Conservation (phyloP, 1,284 basidiomycete species). For the Ganoderma meredithae region DNA sequence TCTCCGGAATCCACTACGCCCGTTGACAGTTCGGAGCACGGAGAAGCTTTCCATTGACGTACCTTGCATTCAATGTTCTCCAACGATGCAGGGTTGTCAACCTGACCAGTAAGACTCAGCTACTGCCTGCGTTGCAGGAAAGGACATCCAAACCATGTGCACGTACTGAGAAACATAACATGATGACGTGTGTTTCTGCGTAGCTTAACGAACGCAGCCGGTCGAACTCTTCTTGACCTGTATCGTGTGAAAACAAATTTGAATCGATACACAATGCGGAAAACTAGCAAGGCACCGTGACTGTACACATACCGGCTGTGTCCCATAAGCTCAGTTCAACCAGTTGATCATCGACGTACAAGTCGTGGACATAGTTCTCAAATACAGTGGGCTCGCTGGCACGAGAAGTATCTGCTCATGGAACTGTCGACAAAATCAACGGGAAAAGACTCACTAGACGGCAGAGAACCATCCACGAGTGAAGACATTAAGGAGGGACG, state of each 20-base stretch:
- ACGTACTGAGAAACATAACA: constrained; percentile 92
- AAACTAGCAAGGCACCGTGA: not conserved
- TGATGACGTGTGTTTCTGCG: constrained; percentile 93
- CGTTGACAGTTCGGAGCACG: constrained; percentile 7
- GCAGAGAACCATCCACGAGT: constrained; percentile 88
- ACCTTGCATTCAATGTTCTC: constrained; percentile 96
- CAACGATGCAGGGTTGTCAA: constrained; percentile 90
- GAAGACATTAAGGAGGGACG: constrained; percentile 85
- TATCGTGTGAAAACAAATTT: constrained; percentile 22
- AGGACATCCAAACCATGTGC: not conserved
- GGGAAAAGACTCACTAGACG: constrained; percentile 72
- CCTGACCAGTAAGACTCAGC: constrained; percentile 70
- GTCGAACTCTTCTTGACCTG: constrained; percentile 97
- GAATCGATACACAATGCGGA: not conserved
- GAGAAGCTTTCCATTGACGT: constrained; percentile 24
- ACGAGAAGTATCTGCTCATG: not conserved
- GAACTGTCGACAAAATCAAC: not conserved
- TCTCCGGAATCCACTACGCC: constrained; percentile 86
- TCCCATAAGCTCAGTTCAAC: constrained; percentile 97
- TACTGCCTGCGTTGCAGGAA: constrained; percentile 14
- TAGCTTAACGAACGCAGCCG: constrained; percentile 90
- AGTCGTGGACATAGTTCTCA: constrained; percentile 91
- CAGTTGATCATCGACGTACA: constrained; percentile 81
- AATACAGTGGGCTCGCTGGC: constrained; percentile 89
- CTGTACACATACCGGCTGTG: constrained; percentile 80